Conservation (phyloP, 2,329 filamentous ascomycete species). For the Aureobasidium leucospermi region DNA sequence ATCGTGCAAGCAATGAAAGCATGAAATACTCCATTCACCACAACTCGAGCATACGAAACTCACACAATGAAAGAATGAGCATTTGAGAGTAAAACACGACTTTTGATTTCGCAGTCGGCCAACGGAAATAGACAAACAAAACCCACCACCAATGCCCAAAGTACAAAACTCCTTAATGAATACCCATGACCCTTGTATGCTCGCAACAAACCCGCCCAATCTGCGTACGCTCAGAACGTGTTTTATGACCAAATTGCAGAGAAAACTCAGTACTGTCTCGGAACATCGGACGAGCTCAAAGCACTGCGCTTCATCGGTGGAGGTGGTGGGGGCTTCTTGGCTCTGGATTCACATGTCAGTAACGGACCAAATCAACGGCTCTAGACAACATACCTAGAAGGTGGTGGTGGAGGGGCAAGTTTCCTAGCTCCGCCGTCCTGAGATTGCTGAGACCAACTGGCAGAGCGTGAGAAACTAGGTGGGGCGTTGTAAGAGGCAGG, state of each 20-base stretch:
- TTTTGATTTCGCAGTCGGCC: not conserved
- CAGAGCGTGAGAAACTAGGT: constrained; percentile 39
- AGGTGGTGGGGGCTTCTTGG: constrained; percentile 60
- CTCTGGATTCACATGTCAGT: constrained; percentile 33
- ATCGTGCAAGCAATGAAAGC: too few species aligned
- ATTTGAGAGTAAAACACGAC: not conserved
- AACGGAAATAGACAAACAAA: not conserved
- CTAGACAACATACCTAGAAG: constrained; percentile 36
- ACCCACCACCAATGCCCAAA: not conserved
- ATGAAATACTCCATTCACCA: too few species aligned
- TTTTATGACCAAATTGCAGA: not conserved
- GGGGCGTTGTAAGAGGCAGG: constrained; percentile 43
- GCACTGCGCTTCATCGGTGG: constrained; percentile 56
- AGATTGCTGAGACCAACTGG: constrained; percentile 39
- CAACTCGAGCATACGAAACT: too few species aligned
- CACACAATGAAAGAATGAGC: too few species aligned
- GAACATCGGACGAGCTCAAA: constrained; percentile 34
- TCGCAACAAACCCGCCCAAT: not conserved
- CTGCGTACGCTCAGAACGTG: not conserved
- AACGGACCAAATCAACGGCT: not conserved
- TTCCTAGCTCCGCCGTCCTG: constrained; percentile 20
- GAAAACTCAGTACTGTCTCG: constrained; percentile 11
- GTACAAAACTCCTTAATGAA: not conserved
- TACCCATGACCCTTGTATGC: not conserved
- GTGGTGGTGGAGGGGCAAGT: constrained; percentile 55